These are phyloP conservation scores for Cyclocybe aegerita DNA, from an alignment of 768 basidiomycete species.

Conservation along the genomic window DNA sequence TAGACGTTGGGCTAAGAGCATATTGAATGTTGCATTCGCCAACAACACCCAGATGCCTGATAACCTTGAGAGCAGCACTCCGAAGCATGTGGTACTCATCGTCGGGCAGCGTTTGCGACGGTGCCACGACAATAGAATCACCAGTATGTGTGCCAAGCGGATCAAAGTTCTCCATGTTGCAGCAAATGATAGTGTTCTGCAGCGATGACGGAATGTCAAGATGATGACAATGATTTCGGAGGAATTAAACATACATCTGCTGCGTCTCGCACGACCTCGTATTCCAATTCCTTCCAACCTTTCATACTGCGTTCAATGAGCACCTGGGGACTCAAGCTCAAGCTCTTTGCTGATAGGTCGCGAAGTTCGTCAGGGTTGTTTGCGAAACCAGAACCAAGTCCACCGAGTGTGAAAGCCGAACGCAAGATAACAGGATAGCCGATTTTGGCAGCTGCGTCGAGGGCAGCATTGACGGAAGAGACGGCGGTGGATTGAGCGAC, in stretches of 20 bases:
- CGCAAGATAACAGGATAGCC: constrained; percentile 98
- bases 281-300: constrained; percentile 99
- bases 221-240: neutral
- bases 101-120: constrained; percentile 96
- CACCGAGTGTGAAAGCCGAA: constrained; percentile 95
- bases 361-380: constrained; percentile 92
- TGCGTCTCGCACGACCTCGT: constrained; percentile 97
- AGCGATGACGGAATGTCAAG: constrained; percentile 12
- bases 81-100: constrained; percentile 99
- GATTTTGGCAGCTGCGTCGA: constrained; percentile 86
- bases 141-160: constrained; percentile 99
- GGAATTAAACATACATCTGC: constrained; percentile 72
- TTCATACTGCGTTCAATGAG: constrained; percentile 98
- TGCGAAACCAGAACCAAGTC: constrained; percentile 97
- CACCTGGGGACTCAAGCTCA: constrained; percentile 91
- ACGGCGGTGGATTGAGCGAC: constrained; percentile 96
- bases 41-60: constrained; percentile 87
- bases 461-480: constrained; percentile 90
- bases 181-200: constrained; percentile 98
- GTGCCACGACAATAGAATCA: constrained; percentile 98
- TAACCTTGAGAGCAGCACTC: constrained; percentile 94
- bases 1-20: constrained; percentile 88
- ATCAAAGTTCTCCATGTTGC: constrained; percentile 99
- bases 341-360: constrained; percentile 88
- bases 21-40: constrained; percentile 99